Base-by-base conservation (phyloP, 768 basidiomycete species). In the Trametes meyenii region DNA sequence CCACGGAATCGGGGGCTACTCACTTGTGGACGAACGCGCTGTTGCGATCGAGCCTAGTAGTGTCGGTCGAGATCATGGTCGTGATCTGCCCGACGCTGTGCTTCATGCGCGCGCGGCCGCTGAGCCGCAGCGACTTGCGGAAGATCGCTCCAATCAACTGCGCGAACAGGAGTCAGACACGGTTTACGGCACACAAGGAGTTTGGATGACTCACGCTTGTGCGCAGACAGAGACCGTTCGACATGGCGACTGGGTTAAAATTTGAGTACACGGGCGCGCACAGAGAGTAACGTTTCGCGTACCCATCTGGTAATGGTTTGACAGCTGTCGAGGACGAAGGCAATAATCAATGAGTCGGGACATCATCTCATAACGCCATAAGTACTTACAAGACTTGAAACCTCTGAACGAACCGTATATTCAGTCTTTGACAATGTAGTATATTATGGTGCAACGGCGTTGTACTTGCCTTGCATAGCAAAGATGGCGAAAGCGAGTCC, bases 51-150 rank as follows among this genome's bases (percentile, higher is more conserved):
- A 88, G 69, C 48, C 83, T 80, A 5, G 80, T 79, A 0, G 85
- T 74, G 67, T 91, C 89, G 13, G 84, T 80, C 1, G 85, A 85
- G 7, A 90, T 86, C 77, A 90, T 82, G 0, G 87, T 90, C 11
- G 84, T 88, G 50, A 89, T 84, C 67, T 87, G 78, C 0, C 89
- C 89, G 43, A 84, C 83, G 19, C 79, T 83, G 67, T 88, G 85
- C 44, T 83, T 77, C 26, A 81, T 61, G 19, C 86, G 78, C 10
- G 87, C 78, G 50, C 81, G 78, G 0, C 84, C 83, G 16, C 88
- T 90, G 0, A 90, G 74, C 13, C 88, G 81, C 40, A 90, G 74
- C 0, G 87, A 85, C 70, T 91, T 91, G 21, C 86, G 81, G 64
- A 86, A 85, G 35, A 89, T 83, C 24, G 76, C 66, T 40, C 78